Evolutionary conservation across 257 asterid genomes (phyloP), one percentile per base, ranked within the genome.

Genomic region (Capsicum chinense): DNA sequence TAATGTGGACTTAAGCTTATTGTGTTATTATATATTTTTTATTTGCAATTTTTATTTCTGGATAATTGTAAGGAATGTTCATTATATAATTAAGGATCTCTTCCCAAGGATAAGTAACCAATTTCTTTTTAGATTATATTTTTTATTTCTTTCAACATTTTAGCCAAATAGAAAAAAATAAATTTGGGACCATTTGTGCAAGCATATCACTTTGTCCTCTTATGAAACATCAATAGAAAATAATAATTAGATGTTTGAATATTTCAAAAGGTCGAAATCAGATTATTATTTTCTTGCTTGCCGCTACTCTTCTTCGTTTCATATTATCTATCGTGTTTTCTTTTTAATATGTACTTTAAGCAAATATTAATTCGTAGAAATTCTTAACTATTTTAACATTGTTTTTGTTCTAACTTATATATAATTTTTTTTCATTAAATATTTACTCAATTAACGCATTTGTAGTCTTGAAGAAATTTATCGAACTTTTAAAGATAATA

Each of bases 231-330:
- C 59, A 48, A 50, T 48, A 12, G 44, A 19, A 2, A 21, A 21
- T 26, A 76, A 17, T 14, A 74, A 76, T 21, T 52, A 21, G 48
- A 76, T 48, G 47, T 21, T 52, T 52, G 63, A 7, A 13, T 52
- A 21, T 26, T 76, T 76, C 63, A 52, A 52, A 21, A 76, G 47
- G 81, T 76, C 63, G 8, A 76, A 74, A 76, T 76, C 63, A 76
- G 2, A 48, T 19, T 74, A 6, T 74, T 73, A 48, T 11, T 26
- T 52, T 52, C 60, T 74, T 21, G 42, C 5, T 14, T 50, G 6
- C 80, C 0, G 3, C 0, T 47, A 39, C 1, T 64, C 33, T 1
- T 0, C 0, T 12, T 1, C 5, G 2, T 26, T 4, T 26, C 42
- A 64, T 26, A 26, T 26, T 64, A 11, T 19, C 0, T 21, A 1